Evolutionary conservation across 352 stramenopile genomes (phyloP).

Genomic region (Phytophthora colocasiae): DNA sequence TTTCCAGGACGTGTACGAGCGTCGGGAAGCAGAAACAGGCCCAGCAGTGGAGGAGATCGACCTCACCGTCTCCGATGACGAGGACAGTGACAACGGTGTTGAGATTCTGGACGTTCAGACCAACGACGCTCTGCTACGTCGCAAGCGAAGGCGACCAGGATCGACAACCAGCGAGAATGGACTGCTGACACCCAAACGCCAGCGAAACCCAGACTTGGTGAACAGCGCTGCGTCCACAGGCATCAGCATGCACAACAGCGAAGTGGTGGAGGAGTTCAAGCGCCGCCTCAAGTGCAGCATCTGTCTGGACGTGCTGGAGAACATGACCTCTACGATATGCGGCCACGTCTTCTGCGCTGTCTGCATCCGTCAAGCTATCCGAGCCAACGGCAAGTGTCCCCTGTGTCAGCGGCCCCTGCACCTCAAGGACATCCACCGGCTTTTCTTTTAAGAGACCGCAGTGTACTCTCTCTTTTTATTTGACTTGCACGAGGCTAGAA

Average conservation of each 20-base stretch:
- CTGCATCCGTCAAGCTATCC: constrained; percentile 77
- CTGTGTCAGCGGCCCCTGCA: constrained; percentile 71
- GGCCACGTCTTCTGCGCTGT: constrained; percentile 83
- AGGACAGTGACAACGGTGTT: constrained; percentile 58
- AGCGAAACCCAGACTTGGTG: constrained; percentile 48
- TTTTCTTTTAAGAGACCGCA: constrained; percentile 71
- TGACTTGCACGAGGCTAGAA: constrained; percentile 20
- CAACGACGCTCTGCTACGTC: constrained; percentile 22
- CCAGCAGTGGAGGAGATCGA: constrained; percentile 60
- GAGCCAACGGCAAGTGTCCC: constrained; percentile 75
- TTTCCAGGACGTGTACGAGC: constrained; percentile 13
- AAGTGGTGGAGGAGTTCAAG: constrained; percentile 83
- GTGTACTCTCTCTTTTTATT: constrained; percentile 24
- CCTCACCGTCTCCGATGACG: constrained; percentile 67
- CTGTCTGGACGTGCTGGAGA: constrained; percentile 76
- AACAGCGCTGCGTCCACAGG: constrained; percentile 68
- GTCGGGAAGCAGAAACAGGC: background rate
- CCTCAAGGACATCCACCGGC: constrained; percentile 75
- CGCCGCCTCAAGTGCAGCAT: constrained; percentile 83
- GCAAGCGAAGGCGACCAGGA: constrained; percentile 50
- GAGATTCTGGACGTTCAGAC: constrained; percentile 56
- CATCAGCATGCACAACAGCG: constrained; percentile 77
- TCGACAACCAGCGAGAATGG: background rate
- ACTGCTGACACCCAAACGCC: constrained; percentile 30
- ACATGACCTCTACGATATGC: constrained; percentile 85